phyloP scores from a whole-genome alignment of 148 eudicot genomes.

The Pouteria glomerata region DNA sequence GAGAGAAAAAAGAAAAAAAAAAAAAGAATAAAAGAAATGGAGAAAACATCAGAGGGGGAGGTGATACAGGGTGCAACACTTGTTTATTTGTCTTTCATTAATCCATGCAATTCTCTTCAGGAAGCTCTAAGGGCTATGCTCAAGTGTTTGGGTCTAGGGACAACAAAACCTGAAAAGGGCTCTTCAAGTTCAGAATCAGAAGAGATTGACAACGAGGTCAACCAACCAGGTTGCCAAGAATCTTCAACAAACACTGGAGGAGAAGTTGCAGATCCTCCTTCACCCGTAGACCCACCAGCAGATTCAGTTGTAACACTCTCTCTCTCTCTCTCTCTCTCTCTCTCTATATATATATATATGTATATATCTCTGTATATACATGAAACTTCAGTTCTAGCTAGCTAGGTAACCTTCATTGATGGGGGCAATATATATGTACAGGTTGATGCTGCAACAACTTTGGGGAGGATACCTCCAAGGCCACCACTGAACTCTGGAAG shows the following conservation, averaged over 20 bases:
- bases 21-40: not conserved
- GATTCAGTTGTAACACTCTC: not conserved
- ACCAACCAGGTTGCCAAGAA: not conserved
- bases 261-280: not conserved
- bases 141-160: not conserved
- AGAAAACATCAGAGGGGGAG: not conserved
- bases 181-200: not conserved
- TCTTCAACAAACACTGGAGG: not conserved
- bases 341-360: not conserved
- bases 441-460: not conserved
- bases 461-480: not conserved
- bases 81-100: not conserved
- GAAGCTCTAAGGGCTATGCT: not conserved
- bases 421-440: too few relatives aligned
- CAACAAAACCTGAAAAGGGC: not conserved
- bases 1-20: too few relatives aligned
- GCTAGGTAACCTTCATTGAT: too few relatives aligned
- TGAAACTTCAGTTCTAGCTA: too few relatives aligned
- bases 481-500: not conserved
- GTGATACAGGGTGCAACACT: not conserved
- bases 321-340: slow-evolving; percentile 11
- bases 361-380: too few relatives aligned
- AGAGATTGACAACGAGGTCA: not conserved
- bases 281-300: not conserved
- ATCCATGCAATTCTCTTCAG: not conserved